Conservation (phyloP, 805 yeast genomes). For the Metschnikowia rubicola region DNA sequence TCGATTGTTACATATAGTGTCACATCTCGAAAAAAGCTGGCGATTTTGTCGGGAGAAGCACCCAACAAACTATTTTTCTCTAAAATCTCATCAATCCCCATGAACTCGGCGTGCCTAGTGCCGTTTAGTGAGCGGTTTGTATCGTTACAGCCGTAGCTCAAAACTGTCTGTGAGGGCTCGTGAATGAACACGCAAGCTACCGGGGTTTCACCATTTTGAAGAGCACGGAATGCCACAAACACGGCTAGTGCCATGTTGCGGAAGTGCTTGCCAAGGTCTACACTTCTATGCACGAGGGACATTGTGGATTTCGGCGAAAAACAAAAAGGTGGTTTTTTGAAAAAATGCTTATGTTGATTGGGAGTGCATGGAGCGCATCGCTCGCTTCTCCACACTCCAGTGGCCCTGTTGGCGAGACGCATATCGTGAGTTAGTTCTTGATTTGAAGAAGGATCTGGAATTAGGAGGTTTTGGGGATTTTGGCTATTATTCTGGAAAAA, state of each 20-base stretch:
- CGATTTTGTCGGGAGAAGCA: constrained; percentile 15
- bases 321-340: too few species aligned
- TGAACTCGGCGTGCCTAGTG: constrained; percentile 88
- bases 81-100: constrained; percentile 56
- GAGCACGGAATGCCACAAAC: constrained; percentile 59
- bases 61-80: constrained; percentile 10
- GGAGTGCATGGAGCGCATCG: too few species aligned
- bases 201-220: constrained; percentile 71
- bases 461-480: too few species aligned
- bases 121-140: constrained; percentile 85
- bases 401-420: too few species aligned
- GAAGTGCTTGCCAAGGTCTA: constrained; percentile 20
- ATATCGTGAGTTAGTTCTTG: too few species aligned
- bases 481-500: too few species aligned
- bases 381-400: too few species aligned
- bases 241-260: constrained; percentile 51
- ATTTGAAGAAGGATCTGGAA: too few species aligned
- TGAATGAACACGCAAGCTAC: constrained; percentile 68
- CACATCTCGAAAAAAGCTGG: constrained; percentile 47
- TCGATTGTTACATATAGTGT: constrained; percentile 91
- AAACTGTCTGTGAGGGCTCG: constrained; percentile 39
- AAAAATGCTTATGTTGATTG: too few species aligned
- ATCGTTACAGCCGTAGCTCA: constrained; percentile 79
- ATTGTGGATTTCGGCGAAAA: too few species aligned
- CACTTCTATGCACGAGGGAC: too few species aligned